These are phyloP conservation scores for Pyronema domesticum DNA, from an alignment of 495 filamentous ascomycete species.

Conservation along the genomic window DNA sequence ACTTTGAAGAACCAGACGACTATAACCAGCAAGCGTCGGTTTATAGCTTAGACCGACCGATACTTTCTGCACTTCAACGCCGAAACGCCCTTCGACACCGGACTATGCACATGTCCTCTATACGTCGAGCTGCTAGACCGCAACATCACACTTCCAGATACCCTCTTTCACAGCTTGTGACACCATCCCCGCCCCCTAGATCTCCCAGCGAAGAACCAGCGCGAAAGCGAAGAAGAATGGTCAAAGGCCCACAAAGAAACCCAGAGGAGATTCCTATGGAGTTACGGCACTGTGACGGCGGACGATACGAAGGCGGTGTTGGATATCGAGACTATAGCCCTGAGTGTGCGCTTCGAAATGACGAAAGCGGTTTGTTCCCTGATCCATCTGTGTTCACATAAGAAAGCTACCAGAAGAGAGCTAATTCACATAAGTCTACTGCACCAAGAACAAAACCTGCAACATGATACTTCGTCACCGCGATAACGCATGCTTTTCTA, in stretches of 20 bases:
- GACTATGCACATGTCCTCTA: too few species aligned
- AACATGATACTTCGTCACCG: constrained; percentile 71
- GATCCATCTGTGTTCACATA: background rate
- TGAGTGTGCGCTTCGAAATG: constrained; percentile 68
- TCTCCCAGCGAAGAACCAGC: background rate
- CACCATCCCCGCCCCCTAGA: too few species aligned
- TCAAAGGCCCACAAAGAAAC: background rate
- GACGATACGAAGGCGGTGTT: constrained; percentile 44
- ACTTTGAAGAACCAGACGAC: too few species aligned
- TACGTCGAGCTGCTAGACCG: too few species aligned
- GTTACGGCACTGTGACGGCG: constrained; percentile 42
- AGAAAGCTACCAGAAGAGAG: constrained; percentile 4
- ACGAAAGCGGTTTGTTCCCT: constrained; percentile 33
- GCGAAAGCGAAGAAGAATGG: constrained; percentile 1
- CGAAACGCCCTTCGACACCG: too few species aligned
- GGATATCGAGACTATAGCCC: constrained; percentile 41
- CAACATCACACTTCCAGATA: too few species aligned
- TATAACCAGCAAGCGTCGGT: too few species aligned
- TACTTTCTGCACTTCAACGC: too few species aligned
- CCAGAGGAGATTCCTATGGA: constrained; percentile 5
- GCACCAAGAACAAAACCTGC: constrained; percentile 64
- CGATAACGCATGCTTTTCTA: constrained; percentile 54
- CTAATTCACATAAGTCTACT: constrained; percentile 42
- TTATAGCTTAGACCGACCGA: too few species aligned
- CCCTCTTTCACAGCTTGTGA: too few species aligned